Base-by-base conservation (phyloP, 2,329 filamentous ascomycete species). In the Monilinia aucupariae region DNA sequence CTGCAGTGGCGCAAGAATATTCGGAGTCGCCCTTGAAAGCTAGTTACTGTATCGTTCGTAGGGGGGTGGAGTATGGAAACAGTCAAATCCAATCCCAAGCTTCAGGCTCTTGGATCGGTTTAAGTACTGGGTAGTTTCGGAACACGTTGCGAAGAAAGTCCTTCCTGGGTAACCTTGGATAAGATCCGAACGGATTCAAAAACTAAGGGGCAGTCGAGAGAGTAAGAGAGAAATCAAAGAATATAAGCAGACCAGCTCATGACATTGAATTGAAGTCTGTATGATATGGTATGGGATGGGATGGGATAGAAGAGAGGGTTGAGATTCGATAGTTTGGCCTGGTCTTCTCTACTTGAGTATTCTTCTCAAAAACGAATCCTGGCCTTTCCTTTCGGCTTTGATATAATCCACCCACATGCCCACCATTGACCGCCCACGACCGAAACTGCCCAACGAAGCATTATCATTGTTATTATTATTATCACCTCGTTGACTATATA, bases 61-160 rank as follows among this genome's bases (percentile, higher is more conserved):
- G 65, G 56, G 27, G 58, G 52, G 32, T 66, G 58, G 60, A 65
- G 49, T 54, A 62, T 48, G 41, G 13, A 49, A 61, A 61, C 48
- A 64, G 52, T 62, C 61, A 51, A 49, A 60, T 65, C 45, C 37
- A 32, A 30, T 17, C 59, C 49, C 51, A 48, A 61, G 64, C 62
- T 67, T 67, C 59, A 39, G 30, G 17, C 22, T 45, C 39, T 45
- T 56, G 39, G 39, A 55, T 64, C 37, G 61, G 64, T 60, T 55
- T 62, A 64, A 62, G 62, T 60, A 49, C 59, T 62, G 64, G 60
- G 62, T 60, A 49, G 53, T 45, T 59, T 58, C 55, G 66, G 69
- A 72, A 70, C 71, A 72, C 71, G 69, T 72, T 72, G 68, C 69
- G 63, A 58, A 55, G 64, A 56, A 56, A 64, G 52, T 63, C 48